phyloP scores from a whole-genome alignment of 495 filamentous ascomycete species.

The Hypomontagnella monticulosa region DNA sequence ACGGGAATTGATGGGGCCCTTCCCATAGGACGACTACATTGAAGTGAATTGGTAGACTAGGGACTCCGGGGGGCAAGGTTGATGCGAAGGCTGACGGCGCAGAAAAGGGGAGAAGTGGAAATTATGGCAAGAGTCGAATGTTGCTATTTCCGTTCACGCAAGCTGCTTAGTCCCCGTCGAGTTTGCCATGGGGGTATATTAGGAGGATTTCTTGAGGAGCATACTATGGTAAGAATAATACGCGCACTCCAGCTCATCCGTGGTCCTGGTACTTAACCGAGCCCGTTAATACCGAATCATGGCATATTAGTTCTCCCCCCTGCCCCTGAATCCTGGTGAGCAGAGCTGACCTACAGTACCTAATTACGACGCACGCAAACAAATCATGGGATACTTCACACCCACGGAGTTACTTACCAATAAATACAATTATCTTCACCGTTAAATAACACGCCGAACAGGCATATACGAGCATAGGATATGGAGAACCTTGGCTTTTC shows the following conservation, averaged over 20 bases:
- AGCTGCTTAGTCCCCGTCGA: not conserved
- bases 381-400: no score
- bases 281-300: conserved; percentile 4
- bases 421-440: no score
- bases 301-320: not conserved
- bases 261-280: conserved; percentile 15
- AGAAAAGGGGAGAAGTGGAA: conserved; percentile 18
- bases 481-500: no score
- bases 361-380: not conserved
- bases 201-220: not conserved
- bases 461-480: no score
- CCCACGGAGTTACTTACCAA: no score
- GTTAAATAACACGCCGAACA: not conserved
- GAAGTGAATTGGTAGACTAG: not conserved
- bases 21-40: not conserved
- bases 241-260: conserved; percentile 5
- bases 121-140: not conserved
- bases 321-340: not conserved
- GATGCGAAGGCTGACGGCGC: conserved; percentile 2
- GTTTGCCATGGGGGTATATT: not conserved
- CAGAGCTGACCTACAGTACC: not conserved
- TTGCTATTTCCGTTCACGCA: not conserved
- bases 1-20: no score
- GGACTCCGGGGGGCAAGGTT: not conserved
- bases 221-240: not conserved